Base-by-base conservation (phyloP, 352 stramenopile species). In the Pythium insidiosum region DNA sequence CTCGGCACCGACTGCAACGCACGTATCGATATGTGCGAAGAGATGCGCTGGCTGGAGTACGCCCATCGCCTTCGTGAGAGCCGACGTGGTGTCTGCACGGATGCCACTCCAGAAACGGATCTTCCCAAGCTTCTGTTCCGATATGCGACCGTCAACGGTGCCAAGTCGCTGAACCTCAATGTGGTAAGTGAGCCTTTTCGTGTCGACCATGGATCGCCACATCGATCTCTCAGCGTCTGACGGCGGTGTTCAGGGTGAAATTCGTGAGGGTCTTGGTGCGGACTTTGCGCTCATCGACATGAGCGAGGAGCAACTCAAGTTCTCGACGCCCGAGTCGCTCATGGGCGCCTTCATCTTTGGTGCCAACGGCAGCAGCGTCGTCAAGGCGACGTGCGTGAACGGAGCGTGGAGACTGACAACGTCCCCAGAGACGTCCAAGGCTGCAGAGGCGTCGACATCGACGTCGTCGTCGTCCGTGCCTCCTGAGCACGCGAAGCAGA, bases 11-110 rank as follows among this genome's bases (percentile, higher is more conserved):
- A 88, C 47, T 86, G 76, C 71, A 88, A 88, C 33, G 73, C 76
- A 11, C 67, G 76, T 30, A 80, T 88, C 30, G 76, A 88, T 49
- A 88, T 88, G 76, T 83, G 71, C 19, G 76, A 88, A 53, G 76
- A 88, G 42, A 88, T 88, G 76, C 76, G 73, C 6, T 88, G 76
- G 76, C 47, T 88, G 7, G 76, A 88, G 46, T 88, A 88, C 38
- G 70, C 71, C 0, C 76, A 88, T 46, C 64, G 76, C 10, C 63
- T 88, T 1, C 64, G 76, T 21, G 57, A 84, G 25, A 84, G 73
- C 38, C 71, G 66, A 25, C 68, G 76, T 25, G 76, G 76, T 29
- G 73, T 88, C 12, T 80, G 66, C 58, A 76, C 65, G 0, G 68
- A 85, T 20, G 46, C 71, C 6, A 73, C 68, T 2, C 54, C 38